phyloP scores from a whole-genome alignment of 192 early-diverging fungal species.

The Lunasporangiospora selenospora region DNA sequence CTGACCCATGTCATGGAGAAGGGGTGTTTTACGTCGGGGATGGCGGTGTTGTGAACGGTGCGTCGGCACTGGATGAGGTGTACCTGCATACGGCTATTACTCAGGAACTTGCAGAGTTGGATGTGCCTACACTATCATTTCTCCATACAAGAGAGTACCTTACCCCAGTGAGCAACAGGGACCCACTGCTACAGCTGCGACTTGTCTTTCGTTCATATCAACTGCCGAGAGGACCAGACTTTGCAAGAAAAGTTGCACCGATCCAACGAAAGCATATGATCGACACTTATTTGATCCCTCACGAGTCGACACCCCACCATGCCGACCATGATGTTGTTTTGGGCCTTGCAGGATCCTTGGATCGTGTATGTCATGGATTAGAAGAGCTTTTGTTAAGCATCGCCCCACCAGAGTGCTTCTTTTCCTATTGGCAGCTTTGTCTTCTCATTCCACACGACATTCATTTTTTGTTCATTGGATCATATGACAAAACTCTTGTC shows the following conservation, averaged over 20 bases:
- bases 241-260: background rate
- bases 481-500: background rate
- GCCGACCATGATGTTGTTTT: conserved; percentile 18
- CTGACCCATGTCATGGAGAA: background rate
- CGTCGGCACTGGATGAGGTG: background rate
- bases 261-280: background rate
- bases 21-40: background rate
- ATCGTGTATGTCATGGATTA: conserved; percentile 8
- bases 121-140: too few relatives aligned
- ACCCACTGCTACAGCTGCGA: conserved; percentile 10
- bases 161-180: background rate
- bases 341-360: conserved; percentile 14
- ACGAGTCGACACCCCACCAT: background rate
- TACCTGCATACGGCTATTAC: background rate
- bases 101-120: background rate
- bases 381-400: conserved; percentile 9
- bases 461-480: background rate
- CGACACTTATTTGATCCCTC: conserved; percentile 31
- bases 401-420: background rate
- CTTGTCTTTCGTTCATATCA: conserved; percentile 23
- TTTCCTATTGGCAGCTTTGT: conserved; percentile 8
- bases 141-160: conserved; percentile 18
- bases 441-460: conserved; percentile 13
- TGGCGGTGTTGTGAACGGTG: background rate
- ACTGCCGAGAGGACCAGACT: conserved; percentile 15